phyloP scores from a whole-genome alignment of 1,284 basidiomycete species.

The Microbotryum violaceum region DNA sequence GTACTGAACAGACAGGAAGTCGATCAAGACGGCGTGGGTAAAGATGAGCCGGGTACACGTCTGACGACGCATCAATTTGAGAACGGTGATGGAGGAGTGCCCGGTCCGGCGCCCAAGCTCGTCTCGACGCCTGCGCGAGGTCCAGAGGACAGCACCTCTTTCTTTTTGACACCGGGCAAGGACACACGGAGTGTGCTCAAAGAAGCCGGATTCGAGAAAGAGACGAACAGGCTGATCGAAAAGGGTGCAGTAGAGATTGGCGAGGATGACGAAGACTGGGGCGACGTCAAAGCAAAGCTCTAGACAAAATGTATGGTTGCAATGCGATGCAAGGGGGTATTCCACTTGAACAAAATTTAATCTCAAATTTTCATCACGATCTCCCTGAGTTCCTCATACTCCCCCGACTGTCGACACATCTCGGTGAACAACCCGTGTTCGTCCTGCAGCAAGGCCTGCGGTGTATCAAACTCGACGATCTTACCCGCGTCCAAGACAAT shows the following conservation, averaged over 20 bases:
- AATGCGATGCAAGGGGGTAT: too few species aligned
- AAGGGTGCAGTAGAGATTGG: conserved; percentile 31
- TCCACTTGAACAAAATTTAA: too few species aligned
- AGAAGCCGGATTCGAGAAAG: conserved; percentile 24
- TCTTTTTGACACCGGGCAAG: conserved; percentile 36
- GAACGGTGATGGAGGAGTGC: conserved; percentile 34
- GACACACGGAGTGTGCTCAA: conserved; percentile 37
- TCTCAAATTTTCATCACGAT: background rate
- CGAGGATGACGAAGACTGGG: conserved; percentile 15
- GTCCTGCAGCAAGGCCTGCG: conserved; percentile 63
- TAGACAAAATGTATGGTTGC: background rate
- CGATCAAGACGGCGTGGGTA: conserved; percentile 29
- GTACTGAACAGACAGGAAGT: conserved; percentile 48
- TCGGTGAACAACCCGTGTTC: conserved; percentile 64
- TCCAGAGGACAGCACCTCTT: conserved; percentile 2
- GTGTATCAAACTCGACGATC: conserved; percentile 74
- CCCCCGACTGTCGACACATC: conserved; percentile 73
- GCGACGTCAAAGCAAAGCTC: conserved; percentile 16
- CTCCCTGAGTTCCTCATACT: conserved; percentile 15
- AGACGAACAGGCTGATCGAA: conserved; percentile 4
- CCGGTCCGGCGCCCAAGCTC: conserved; percentile 37
- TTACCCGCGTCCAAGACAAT: conserved; percentile 72
- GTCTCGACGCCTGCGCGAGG: conserved; percentile 36
- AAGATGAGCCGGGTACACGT: conserved; percentile 13
- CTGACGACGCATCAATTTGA: conserved; percentile 12